Evolutionary conservation across 2,329 filamentous ascomycete genomes (phyloP), one percentile per base, ranked within the genome.

Genomic region (Pseudogymnoascus sp.): DNA sequence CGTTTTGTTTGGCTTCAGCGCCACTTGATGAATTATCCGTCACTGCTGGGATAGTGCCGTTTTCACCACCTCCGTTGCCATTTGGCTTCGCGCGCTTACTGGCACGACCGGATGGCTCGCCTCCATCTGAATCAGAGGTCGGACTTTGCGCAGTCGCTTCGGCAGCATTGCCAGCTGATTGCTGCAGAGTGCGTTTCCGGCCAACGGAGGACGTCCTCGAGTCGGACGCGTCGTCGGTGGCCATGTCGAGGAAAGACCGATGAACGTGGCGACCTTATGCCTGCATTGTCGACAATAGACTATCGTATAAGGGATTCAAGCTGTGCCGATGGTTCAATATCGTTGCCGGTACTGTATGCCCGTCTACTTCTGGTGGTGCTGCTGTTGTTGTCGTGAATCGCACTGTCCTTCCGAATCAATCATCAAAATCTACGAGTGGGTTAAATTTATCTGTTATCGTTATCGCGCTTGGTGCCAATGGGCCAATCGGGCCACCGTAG

Each of bases 121-220:
- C 15, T 53, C 47, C 47, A 20, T 53, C 47, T 3, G 47, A 53
- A 53, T 53, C 47, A 33, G 47, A 53, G 6, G n/a, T 5, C 2
- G 28, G 25, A 25, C 47, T 53, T 53, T 20, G 47, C n/a, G 28
- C n/a, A 30, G 15, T 18, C 18, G 7, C 47, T 53, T 53, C 47
- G 15, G 9, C 47, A 53, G 4, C 15, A 33, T 53, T 53, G n/a
- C 47, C 28, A 53, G 12, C 47, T 33, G 47, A 33, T 33, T 53
- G 47, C 9, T 53, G 47, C 6, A 53, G 28, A 6, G 47, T 53
- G 47, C 47, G 47, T 14, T 53, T 53, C n/a, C 47, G 47, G 14
- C 76, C 76, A 22, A 79, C 70, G 2, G 73, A 71, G 50, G 75
- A 75, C 37, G 76, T 80, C 57, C 78, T 72, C 15, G 78, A 80